phyloP scores from a whole-genome alignment of 2,329 filamentous ascomycete genomes.

The Colletotrichum echinochloae region DNA sequence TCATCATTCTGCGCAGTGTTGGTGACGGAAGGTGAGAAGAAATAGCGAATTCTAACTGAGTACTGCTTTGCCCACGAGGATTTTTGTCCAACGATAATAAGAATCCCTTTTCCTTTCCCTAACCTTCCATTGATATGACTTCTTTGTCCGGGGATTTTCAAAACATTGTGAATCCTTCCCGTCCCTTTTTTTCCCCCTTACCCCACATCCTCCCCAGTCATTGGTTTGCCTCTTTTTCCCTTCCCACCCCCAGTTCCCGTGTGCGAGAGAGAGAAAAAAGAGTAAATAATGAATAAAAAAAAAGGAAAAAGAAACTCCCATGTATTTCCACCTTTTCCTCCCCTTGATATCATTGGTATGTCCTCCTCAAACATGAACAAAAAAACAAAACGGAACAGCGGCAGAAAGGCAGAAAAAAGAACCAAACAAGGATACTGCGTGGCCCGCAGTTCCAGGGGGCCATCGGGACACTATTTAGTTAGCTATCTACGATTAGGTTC shows the following conservation, averaged over 20 bases:
- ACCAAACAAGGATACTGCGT: slow-evolving; percentile 3
- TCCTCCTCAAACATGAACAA: slow-evolving; percentile 30
- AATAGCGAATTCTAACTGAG: slow-evolving; percentile 31
- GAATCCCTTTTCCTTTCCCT: neutral
- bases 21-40: neutral
- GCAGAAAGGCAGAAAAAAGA: neutral
- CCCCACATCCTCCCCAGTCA: too few species aligned
- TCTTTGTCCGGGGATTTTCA: neutral
- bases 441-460: neutral
- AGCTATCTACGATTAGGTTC: slow-evolving; percentile 40
- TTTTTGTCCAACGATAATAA: slow-evolving; percentile 8
- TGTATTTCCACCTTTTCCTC: slow-evolving; percentile 37
- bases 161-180: neutral
- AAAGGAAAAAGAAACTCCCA: neutral
- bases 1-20: slow-evolving; percentile 24
- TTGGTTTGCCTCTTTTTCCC: neutral
- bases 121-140: neutral
- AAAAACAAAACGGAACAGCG: neutral
- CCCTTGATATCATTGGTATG: slow-evolving; percentile 41
- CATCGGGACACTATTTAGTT: slow-evolving; percentile 28
- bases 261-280: neutral
- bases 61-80: slow-evolving; percentile 14
- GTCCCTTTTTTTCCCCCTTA: neutral
- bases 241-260: neutral
- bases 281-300: neutral